Percentiles rank a stretch among this genome's conserved stretches.
Conservation (phyloP, 116 monocot genomes). For the Iris pallida region DNA sequence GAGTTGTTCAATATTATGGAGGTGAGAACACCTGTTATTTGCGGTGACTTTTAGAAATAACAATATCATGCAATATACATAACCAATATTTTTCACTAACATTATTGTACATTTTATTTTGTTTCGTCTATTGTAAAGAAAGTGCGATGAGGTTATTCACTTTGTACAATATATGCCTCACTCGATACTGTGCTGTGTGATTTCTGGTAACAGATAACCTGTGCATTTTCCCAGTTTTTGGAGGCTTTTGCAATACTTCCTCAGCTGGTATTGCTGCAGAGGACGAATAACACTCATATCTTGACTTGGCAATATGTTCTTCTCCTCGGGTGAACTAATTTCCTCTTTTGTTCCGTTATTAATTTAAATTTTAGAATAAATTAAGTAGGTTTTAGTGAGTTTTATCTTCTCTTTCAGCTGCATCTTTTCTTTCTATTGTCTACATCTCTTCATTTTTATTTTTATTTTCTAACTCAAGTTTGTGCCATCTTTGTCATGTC, state of each 20-base stretch:
- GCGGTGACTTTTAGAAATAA: background rate
- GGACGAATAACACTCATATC: constrained; percentile 35
- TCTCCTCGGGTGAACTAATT: constrained; percentile 32
- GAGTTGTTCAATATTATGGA: constrained; percentile 66
- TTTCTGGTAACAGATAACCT: constrained; percentile 24
- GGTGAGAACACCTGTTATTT: constrained; percentile 23
- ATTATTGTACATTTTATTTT: background rate
- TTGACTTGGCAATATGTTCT: constrained; percentile 43
- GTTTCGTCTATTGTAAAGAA: background rate
- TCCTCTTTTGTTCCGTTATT: background rate
- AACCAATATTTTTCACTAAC: background rate
- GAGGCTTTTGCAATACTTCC: constrained; percentile 45
- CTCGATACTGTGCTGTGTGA: background rate
- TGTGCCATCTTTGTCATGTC: too few species aligned
- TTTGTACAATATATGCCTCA: background rate
- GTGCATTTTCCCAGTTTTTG: constrained; percentile 41
- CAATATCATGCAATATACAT: background rate
- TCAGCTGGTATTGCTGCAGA: constrained; percentile 37
- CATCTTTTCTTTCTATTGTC: too few species aligned
- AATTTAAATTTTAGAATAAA: too few species aligned
- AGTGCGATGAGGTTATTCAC: background rate
- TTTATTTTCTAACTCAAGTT: too few species aligned
- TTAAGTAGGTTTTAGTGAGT: too few species aligned
- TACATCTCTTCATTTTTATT: too few species aligned
- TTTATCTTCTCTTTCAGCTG: too few species aligned